Percentiles rank a stretch among this genome's conserved stretches.
Evolutionary conservation across 352 stramenopile genomes (phyloP).

Genomic region (Phytophthora multivora): DNA sequence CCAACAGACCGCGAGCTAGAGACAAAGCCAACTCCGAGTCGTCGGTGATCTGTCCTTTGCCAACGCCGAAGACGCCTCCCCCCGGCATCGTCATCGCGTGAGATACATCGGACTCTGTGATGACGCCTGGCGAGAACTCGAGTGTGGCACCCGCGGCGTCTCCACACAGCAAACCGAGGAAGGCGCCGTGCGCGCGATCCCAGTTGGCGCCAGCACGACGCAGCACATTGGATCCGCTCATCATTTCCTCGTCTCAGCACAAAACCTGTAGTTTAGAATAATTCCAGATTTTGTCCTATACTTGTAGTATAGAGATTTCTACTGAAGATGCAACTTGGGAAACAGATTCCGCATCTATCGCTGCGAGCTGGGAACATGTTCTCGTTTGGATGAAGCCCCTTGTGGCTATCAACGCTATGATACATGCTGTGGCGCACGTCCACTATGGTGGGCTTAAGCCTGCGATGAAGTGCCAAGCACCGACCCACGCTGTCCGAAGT

Average conservation of each 20-base stretch:
- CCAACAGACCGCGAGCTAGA: conserved; percentile 39
- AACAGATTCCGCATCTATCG: not conserved
- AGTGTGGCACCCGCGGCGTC: conserved; percentile 60
- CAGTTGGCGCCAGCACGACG: conserved; percentile 21
- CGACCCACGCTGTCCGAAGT: conserved; percentile 14
- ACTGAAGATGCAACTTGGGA: not conserved
- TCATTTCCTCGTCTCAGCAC: conserved; percentile 12
- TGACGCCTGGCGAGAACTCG: conserved; percentile 44
- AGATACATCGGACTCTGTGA: conserved; percentile 29
- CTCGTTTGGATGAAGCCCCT: no score
- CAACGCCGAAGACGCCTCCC: conserved; percentile 45
- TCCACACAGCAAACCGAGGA: conserved; percentile 53
- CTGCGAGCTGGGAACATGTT: not conserved
- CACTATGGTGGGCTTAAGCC: not conserved
- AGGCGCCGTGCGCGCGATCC: conserved; percentile 47
- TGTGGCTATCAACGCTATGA: no score
- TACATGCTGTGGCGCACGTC: no score
- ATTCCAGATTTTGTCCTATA: not conserved
- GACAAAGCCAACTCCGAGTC: conserved; percentile 65
- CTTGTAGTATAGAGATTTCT: no score
- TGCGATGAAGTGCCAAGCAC: not conserved
- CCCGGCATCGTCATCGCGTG: conserved; percentile 56
- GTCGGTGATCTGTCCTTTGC: conserved; percentile 61
- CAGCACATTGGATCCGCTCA: conserved; percentile 8
- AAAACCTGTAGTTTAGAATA: not conserved